Percentiles rank a stretch among this genome's conserved stretches.
Conservation (phyloP, 257 asterid species). For the Cordia subcordata region DNA sequence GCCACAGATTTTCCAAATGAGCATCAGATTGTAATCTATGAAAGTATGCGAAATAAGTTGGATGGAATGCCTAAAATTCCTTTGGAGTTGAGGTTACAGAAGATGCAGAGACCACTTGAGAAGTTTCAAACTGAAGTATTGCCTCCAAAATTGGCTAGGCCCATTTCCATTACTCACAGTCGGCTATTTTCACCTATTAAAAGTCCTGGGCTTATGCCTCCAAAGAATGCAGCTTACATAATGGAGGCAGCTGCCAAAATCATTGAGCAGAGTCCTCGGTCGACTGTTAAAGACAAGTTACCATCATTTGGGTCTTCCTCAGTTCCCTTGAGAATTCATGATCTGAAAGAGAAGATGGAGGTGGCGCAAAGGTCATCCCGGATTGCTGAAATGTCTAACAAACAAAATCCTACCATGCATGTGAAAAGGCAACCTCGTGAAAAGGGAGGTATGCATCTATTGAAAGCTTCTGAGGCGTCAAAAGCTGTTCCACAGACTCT, state of each 20-base stretch:
- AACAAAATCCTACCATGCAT: constrained; percentile 32
- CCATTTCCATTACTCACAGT: constrained; percentile 62
- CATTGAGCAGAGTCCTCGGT: constrained; percentile 84
- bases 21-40: constrained; percentile 72
- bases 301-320: constrained; percentile 60
- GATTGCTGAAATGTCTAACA: constrained; percentile 34
- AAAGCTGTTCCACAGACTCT: constrained; percentile 42
- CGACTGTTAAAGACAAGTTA: constrained; percentile 41
- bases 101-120: constrained; percentile 66
- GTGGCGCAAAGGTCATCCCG: constrained; percentile 51
- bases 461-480: constrained; percentile 44
- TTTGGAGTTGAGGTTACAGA: constrained; percentile 59
- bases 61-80: constrained; percentile 74
- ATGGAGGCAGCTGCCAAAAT: constrained; percentile 89
- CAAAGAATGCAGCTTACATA: constrained; percentile 80
- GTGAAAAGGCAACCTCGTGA: constrained; percentile 44
- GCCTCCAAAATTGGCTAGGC: constrained; percentile 88
- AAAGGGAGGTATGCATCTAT: constrained; percentile 29
- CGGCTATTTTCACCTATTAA: constrained; percentile 84
- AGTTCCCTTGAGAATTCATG: constrained; percentile 56
- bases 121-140: constrained; percentile 78
- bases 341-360: constrained; percentile 62
- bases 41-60: constrained; percentile 69
- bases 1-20: constrained; percentile 46
- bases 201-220: constrained; percentile 85